A percentile compares a stretch with the other conserved stretches of the same genome.
Evolutionary conservation across 805 yeast genomes (phyloP).

Genomic region (Kodamaea hsintzibuensis): DNA sequence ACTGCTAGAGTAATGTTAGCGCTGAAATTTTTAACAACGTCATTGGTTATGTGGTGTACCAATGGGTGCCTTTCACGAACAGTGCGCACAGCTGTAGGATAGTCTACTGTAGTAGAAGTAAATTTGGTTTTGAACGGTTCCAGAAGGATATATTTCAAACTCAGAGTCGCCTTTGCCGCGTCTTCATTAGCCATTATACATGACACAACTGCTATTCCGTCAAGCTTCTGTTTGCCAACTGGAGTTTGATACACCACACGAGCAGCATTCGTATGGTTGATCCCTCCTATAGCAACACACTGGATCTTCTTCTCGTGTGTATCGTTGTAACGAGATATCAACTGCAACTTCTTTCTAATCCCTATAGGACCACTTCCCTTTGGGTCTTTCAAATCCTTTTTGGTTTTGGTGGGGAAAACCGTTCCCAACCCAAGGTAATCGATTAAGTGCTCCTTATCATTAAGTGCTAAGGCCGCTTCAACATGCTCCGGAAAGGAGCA

Average conservation of each 20-base stretch:
- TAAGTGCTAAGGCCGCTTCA: constrained; percentile 40
- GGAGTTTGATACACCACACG: constrained; percentile 55
- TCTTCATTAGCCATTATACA: constrained; percentile 68
- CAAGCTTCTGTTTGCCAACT: constrained; percentile 48
- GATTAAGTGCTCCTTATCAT: constrained; percentile 42
- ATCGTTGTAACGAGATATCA: constrained; percentile 33
- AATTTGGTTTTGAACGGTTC: constrained; percentile 16
- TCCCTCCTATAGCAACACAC: constrained; percentile 82
- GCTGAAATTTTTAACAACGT: constrained; percentile 83
- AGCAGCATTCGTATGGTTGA: constrained; percentile 62
- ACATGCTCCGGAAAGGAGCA: constrained; percentile 63
- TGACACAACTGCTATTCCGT: constrained; percentile 91
- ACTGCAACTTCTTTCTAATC: constrained; percentile 50
- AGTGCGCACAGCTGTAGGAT: constrained; percentile 8
- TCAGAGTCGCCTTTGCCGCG: constrained; percentile 52
- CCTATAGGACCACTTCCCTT: constrained; percentile 63
- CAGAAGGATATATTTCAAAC: constrained; percentile 30
- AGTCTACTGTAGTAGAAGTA: not conserved
- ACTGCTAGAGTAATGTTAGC: constrained; percentile 84
- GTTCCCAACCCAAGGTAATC: constrained; percentile 90
- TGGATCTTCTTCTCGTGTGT: constrained; percentile 39
- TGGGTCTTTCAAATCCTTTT: constrained; percentile 55
- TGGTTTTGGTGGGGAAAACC: constrained; percentile 72
- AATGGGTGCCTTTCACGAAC: constrained; percentile 49
- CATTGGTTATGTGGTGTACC: constrained; percentile 85